Evolutionary conservation across 2,329 filamentous ascomycete species (phyloP).

Genomic region (Colletotrichum melonis): DNA sequence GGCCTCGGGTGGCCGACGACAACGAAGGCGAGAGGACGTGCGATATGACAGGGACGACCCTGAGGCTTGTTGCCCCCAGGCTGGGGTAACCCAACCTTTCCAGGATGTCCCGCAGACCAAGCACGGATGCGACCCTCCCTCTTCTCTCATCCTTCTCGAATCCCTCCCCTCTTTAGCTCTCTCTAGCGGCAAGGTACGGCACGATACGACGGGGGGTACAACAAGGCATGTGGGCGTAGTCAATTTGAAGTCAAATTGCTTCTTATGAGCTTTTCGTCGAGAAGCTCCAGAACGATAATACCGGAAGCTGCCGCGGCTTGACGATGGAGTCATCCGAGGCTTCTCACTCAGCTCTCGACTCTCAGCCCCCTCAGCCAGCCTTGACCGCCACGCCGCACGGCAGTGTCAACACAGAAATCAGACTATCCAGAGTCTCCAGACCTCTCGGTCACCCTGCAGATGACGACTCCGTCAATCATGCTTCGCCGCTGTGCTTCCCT

Average conservation of each 20-base stretch:
- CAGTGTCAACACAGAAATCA: constrained; percentile 26
- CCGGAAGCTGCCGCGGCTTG: neutral
- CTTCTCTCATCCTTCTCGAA: constrained; percentile 36
- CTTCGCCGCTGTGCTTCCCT: constrained; percentile 33
- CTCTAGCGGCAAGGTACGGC: constrained; percentile 16
- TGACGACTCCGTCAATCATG: constrained; percentile 36
- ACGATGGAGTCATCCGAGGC: constrained; percentile 61
- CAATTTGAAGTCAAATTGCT: constrained; percentile 32
- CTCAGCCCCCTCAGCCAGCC: constrained; percentile 34
- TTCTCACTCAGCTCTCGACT: constrained; percentile 43
- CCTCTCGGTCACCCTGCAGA: constrained; percentile 26
- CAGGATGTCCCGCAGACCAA: constrained; percentile 31
- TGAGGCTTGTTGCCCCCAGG: constrained; percentile 20
- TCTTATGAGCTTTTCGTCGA: constrained; percentile 21
- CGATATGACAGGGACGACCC: constrained; percentile 26
- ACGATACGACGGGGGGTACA: constrained; percentile 13
- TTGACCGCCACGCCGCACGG: constrained; percentile 37
- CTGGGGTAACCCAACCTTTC: constrained; percentile 24
- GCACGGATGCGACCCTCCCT: constrained; percentile 35
- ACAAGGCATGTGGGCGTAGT: constrained; percentile 17
- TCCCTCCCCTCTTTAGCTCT: constrained; percentile 10
- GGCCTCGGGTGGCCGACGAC: neutral
- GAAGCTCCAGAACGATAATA: constrained; percentile 6
- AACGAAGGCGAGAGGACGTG: constrained; percentile 27
- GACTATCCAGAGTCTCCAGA: constrained; percentile 22